These are phyloP conservation scores for Saccharomyces hybrid DNA, from an alignment of 1,139 yeast species.

Conservation along the genomic window DNA sequence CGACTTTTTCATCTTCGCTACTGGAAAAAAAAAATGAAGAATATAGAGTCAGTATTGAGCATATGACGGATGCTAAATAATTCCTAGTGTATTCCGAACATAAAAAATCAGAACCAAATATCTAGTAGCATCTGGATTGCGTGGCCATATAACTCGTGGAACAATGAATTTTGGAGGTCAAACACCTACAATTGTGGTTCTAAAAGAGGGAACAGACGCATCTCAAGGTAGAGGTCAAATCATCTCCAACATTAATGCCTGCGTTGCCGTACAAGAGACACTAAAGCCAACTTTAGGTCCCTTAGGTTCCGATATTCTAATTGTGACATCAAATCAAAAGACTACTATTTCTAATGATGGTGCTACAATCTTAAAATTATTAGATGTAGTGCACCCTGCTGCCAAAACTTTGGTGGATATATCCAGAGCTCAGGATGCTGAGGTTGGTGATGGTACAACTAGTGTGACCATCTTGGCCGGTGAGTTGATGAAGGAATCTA, in stretches of 20 bases:
- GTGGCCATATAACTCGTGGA: neutral
- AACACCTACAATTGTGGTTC: slow-evolving; percentile 94
- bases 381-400: slow-evolving; percentile 97
- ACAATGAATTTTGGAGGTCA: slow-evolving; percentile 81
- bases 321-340: slow-evolving; percentile 74
- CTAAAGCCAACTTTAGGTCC: slow-evolving; percentile 95
- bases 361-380: slow-evolving; percentile 84
- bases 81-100: neutral
- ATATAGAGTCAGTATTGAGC: too few species aligned
- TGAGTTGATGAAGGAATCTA: slow-evolving; percentile 85
- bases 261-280: slow-evolving; percentile 94
- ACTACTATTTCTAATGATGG: slow-evolving; percentile 98
- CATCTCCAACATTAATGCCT: slow-evolving; percentile 90
- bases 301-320: slow-evolving; percentile 87
- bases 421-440: slow-evolving; percentile 95
- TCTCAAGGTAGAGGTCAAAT: slow-evolving; percentile 97
- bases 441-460: slow-evolving; percentile 98
- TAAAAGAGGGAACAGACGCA: slow-evolving; percentile 95
- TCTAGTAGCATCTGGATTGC: neutral
- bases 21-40: neutral
- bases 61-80: neutral
- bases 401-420: slow-evolving; percentile 93
- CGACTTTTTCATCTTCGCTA: neutral
- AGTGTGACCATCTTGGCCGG: slow-evolving; percentile 95
- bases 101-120: neutral